phyloP scores from a whole-genome alignment of 202 grass and related monocot species.

The Alloteropsis angusta region DNA sequence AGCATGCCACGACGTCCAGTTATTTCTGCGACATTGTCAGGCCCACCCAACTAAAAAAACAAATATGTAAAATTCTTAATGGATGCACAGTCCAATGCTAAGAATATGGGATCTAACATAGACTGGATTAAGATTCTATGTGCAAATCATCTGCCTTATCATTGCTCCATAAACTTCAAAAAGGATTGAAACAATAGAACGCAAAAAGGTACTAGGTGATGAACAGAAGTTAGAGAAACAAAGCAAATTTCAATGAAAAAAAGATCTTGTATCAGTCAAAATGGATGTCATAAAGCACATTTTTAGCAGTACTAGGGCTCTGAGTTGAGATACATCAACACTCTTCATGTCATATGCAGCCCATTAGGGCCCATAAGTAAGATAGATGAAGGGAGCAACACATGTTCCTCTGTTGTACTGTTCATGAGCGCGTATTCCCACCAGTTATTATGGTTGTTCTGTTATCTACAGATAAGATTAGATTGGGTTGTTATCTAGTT shows the following conservation, averaged over 20 bases:
- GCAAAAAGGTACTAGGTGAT: not conserved
- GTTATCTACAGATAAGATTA: not conserved
- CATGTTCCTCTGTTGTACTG: not conserved
- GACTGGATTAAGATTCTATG: constrained; percentile 24
- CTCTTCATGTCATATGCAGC: not conserved
- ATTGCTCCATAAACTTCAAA: constrained; percentile 1
- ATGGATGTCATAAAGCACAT: constrained; percentile 5
- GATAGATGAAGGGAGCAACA: not conserved
- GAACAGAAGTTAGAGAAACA: not conserved
- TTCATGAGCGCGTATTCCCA: not conserved
- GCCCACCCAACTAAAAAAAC: constrained; percentile 68
- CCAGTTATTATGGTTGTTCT: not conserved
- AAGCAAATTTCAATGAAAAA: not conserved
- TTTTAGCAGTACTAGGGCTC: not conserved
- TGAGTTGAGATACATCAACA: not conserved
- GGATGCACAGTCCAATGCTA: constrained; percentile 7
- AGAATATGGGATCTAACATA: not conserved
- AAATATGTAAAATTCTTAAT: constrained; percentile 29
- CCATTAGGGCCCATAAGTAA: not conserved
- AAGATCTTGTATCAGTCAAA: not conserved
- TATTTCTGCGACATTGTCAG: constrained; percentile 97
- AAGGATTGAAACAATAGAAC: not conserved
- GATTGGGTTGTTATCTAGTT: not conserved
- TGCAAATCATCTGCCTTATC: not conserved
- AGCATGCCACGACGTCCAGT: constrained; percentile 93